Percentiles rank a stretch among this genome's conserved stretches.
Evolutionary conservation across 164 flowering plant species (phyloP).

Genomic region (Euptelea pleiosperma): DNA sequence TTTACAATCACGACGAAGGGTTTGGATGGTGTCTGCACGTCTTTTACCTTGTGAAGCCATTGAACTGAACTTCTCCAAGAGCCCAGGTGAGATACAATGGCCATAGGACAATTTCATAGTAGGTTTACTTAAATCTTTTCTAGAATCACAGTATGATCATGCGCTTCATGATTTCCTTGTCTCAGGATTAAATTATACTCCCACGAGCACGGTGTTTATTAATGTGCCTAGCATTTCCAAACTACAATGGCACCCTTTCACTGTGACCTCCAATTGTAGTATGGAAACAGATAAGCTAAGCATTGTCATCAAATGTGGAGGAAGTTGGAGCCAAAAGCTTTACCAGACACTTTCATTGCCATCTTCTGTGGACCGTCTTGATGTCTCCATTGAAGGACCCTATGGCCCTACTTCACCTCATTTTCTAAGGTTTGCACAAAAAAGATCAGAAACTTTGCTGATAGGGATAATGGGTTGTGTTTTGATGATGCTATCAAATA

Average conservation of each 20-base stretch:
- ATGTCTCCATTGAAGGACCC: conserved; percentile 79
- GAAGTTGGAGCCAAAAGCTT: conserved; percentile 67
- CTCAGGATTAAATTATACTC: conserved; percentile 49
- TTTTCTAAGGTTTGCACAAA: conserved; percentile 49
- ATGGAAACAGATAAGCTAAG: conserved; percentile 62
- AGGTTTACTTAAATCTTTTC: too few species aligned
- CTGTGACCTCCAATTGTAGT: conserved; percentile 50
- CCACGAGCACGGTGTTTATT: conserved; percentile 56
- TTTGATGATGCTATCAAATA: too few species aligned
- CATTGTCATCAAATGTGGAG: conserved; percentile 48
- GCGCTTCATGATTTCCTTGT: not conserved
- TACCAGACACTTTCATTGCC: conserved; percentile 49
- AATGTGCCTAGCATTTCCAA: conserved; percentile 61
- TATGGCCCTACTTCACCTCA: conserved; percentile 69
- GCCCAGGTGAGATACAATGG: conserved; percentile 55
- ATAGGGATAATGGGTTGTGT: too few species aligned
- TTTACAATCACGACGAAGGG: conserved; percentile 58
- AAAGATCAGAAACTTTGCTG: not conserved
- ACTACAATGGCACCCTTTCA: conserved; percentile 89
- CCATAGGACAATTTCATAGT: too few species aligned
- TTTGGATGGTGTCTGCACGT: conserved; percentile 57
- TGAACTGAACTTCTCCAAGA: conserved; percentile 75
- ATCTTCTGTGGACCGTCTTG: conserved; percentile 44
- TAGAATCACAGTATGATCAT: not conserved
- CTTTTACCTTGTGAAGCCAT: conserved; percentile 55